Base-by-base conservation (phyloP, 2,329 filamentous ascomycete genomes). In the Cladosporium phlei region DNA sequence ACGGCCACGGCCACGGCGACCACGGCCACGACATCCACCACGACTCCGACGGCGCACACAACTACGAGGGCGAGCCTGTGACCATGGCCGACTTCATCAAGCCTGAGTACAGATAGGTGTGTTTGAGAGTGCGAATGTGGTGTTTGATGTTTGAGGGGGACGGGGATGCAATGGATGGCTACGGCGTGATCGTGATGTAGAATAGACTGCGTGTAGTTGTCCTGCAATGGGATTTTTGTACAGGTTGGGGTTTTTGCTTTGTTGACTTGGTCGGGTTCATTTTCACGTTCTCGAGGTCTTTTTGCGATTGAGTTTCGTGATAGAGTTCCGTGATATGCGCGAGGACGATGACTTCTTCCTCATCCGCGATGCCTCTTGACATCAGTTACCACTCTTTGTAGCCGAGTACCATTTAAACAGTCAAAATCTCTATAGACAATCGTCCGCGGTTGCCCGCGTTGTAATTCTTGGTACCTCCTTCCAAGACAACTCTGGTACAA, bases 41-140 rank as follows among this genome's bases (percentile, higher is more conserved):
- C 35, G 59, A 71, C 57, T 62, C 66, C 52, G 71, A 76, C 61
- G 68, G 66, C 51, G 66, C 71, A 61, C 75, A 80, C 63, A 67
- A 70, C 59, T 76, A 77, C 67, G 80, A 84, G 70, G 70, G 63
- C 55, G 88, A 95, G 74, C 88, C 89, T 68, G 95, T 96, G 85
- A 95, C 88, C 61, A 91, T 97, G 68, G 88, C 88, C 71, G 87
- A 98, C 78, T 97, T 80, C 73, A 83, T 98, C 74, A 89, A 87
- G 80, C 88, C 90, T 52, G 83, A 96, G 68, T 98, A 97, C 80
- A 82, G 83, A 77, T 95, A 91, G 30, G 25, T 25, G 21, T 25
- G n/a, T 16, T 24, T 43, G 19, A 17, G 42, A 29, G n/a, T 16
- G 32, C 29, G 17, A 45, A 22, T 21, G 19, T 11, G 11, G 22